phyloP scores from a whole-genome alignment of 805 yeast species.

The baker's yeast (Saccharomyces cerevisiae) region DNA sequence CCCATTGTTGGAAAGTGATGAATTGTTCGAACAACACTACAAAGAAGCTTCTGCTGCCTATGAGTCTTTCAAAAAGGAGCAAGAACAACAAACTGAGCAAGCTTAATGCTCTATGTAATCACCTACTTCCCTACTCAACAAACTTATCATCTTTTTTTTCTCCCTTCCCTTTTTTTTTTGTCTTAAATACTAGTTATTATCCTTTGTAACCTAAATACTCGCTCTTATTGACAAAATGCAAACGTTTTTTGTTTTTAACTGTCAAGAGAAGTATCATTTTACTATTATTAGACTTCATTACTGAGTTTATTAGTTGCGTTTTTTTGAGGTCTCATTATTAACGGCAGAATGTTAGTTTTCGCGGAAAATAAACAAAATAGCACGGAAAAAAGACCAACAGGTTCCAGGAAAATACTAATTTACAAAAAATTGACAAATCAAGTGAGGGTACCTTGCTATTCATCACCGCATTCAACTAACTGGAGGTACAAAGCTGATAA shows the following conservation, averaged over 20 bases:
- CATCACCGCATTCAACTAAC: background rate
- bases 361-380: background rate
- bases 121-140: background rate
- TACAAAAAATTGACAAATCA: background rate
- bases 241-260: background rate
- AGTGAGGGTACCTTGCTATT: background rate
- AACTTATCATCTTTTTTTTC: background rate
- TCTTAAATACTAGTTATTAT: background rate
- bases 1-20: slow-evolving; percentile 83
- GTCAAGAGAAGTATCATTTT: background rate
- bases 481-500: background rate
- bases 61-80: slow-evolving; percentile 71
- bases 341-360: background rate
- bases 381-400: background rate
- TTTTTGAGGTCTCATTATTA: background rate
- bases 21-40: slow-evolving; percentile 80
- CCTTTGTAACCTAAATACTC: background rate
- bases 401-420: background rate
- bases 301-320: background rate
- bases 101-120: background rate
- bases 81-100: slow-evolving; percentile 24
- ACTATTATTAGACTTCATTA: background rate
- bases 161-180: background rate
- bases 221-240: background rate
- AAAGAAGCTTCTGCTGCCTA: slow-evolving; percentile 92